Conservation (phyloP, 2,329 filamentous ascomycete genomes). For the Aureobasidium sp. region DNA sequence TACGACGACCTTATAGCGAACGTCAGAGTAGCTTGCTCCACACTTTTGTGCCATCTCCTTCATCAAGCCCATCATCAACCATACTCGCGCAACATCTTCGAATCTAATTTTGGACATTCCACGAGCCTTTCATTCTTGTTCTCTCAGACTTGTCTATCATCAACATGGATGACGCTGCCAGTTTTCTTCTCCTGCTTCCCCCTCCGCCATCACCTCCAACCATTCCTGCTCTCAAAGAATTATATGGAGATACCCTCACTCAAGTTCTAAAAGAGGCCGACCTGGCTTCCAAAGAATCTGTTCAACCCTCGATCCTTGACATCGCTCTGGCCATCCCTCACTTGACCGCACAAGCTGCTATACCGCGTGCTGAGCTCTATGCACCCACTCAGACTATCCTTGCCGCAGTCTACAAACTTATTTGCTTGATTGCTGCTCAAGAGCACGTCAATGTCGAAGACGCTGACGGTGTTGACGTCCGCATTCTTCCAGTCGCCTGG, state of each 20-base stretch:
- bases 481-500: conserved; percentile 67
- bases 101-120: not conserved
- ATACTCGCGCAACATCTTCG: not conserved
- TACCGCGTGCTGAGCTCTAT: conserved; percentile 55
- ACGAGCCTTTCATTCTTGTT: not conserved
- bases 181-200: conserved; percentile 39
- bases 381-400: conserved; percentile 64
- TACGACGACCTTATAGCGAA: not conserved
- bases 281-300: conserved; percentile 26
- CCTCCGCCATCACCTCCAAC: conserved; percentile 36
- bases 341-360: conserved; percentile 46
- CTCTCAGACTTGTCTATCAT: not conserved
- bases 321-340: conserved; percentile 59
- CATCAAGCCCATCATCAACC: not conserved
- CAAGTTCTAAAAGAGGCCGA: conserved; percentile 37
- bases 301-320: conserved; percentile 42
- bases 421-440: conserved; percentile 64
- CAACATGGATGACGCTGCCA: conserved; percentile 21
- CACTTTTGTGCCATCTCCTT: not conserved
- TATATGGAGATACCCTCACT: conserved; percentile 37
- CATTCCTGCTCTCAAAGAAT: conserved; percentile 35
- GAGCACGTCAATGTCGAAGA: conserved; percentile 57
- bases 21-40: not conserved
- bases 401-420: conserved; percentile 69
- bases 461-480: conserved; percentile 65